These are phyloP conservation scores for Dactylellina leptospora DNA, from an alignment of 2,329 filamentous ascomycete genomes.

Conservation along the genomic window DNA sequence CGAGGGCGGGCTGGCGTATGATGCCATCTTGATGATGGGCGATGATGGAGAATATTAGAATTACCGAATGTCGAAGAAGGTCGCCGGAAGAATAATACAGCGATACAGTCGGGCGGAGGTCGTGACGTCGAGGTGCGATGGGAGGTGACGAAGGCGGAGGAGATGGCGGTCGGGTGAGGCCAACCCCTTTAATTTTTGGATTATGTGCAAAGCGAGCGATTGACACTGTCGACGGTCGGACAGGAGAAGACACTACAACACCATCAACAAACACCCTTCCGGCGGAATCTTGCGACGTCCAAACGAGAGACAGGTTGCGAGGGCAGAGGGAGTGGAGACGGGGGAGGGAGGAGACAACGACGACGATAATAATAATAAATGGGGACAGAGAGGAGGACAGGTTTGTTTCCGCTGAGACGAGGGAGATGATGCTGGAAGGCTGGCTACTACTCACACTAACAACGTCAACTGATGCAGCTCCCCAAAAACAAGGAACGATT, in stretches of 20 bases:
- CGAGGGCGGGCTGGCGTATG: constrained; percentile 40
- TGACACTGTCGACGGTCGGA: constrained; percentile 50
- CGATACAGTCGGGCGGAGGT: constrained; percentile 1
- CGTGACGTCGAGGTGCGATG: constrained; percentile 10
- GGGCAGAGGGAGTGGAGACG: not conserved
- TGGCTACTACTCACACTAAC: constrained; percentile 23
- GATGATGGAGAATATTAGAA: constrained; percentile 54
- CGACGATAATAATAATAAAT: not conserved
- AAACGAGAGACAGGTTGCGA: constrained; percentile 11
- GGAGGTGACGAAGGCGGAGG: not conserved
- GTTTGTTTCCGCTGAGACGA: constrained; percentile 18
- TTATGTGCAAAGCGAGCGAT: constrained; percentile 25
- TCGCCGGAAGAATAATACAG: not conserved
- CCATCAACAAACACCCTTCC: not conserved
- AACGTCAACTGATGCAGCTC: constrained; percentile 46
- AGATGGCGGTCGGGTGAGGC: constrained; percentile 9
- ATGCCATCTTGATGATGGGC: constrained; percentile 20
- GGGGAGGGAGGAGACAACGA: not conserved
- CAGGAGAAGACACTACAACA: constrained; percentile 22
- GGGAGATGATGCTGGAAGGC: constrained; percentile 5
- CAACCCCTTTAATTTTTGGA: constrained; percentile 47
- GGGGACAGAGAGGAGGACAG: not conserved
- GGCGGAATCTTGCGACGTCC: not conserved
- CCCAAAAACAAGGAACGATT: constrained; percentile 49
- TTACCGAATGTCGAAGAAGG: constrained; percentile 38